Percentiles rank a stretch among this genome's conserved stretches.
phyloP scores from a whole-genome alignment of 305 asterid species.

The Galium porrigens region DNA sequence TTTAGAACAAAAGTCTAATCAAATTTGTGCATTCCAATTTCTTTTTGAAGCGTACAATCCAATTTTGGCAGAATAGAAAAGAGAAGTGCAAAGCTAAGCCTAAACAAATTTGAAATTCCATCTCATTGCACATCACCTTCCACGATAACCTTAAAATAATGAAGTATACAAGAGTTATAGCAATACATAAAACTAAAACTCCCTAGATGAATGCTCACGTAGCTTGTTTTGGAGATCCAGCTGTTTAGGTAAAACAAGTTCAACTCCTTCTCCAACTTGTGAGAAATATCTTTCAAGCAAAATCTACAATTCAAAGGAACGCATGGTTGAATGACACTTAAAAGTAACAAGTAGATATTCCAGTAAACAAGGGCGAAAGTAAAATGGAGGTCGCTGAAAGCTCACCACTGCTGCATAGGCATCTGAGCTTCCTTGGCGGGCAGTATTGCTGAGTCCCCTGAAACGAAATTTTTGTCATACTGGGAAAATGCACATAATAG shows the following conservation, averaged over 20 bases:
- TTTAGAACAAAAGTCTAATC: too few species aligned
- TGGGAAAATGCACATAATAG: neutral
- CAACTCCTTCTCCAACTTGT: slow-evolving; percentile 38
- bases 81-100: too few species aligned
- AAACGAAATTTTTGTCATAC: neutral
- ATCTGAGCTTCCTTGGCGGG: slow-evolving; percentile 39
- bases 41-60: too few species aligned
- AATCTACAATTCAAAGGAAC: slow-evolving; percentile 30
- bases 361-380: neutral
- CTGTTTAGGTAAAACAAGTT: slow-evolving; percentile 64
- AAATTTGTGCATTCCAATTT: too few species aligned
- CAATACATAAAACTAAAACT: slow-evolving; percentile 3
- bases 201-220: slow-evolving; percentile 37
- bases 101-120: neutral
- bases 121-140: neutral
- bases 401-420: slow-evolving; percentile 77
- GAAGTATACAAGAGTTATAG: too few species aligned
- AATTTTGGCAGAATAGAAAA: neutral
- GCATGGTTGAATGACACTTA: neutral
- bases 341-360: neutral
- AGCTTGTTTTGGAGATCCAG: slow-evolving; percentile 50
- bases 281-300: slow-evolving; percentile 68
- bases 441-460: slow-evolving; percentile 53
- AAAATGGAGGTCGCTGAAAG: neutral
- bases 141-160: too few species aligned